phyloP scores from a whole-genome alignment of 2,329 filamentous ascomycete genomes.

The Pseudocercospora fuligena region DNA sequence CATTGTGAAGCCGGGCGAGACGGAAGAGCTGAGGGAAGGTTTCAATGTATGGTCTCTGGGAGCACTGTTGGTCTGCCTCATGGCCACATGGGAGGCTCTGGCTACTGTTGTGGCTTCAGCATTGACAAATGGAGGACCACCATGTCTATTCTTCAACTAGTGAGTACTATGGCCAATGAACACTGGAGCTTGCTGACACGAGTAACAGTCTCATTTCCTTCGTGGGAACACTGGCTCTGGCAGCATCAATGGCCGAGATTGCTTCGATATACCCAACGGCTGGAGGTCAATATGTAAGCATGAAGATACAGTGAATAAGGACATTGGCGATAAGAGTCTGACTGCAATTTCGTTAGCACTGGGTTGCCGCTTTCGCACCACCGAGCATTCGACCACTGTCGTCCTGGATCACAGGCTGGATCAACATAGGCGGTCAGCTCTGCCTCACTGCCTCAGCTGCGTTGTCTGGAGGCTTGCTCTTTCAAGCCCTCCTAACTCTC shows the following conservation, averaged over 20 bases:
- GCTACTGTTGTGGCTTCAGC: constrained; percentile 53
- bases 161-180: constrained; percentile 27
- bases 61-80: constrained; percentile 53
- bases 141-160: constrained; percentile 54
- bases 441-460: constrained; percentile 27
- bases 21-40: constrained; percentile 21
- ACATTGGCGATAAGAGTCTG: too few species aligned
- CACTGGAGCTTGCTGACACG: background rate
- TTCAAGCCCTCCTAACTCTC: constrained; percentile 29
- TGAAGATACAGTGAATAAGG: background rate
- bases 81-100: constrained; percentile 59
- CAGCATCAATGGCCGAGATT: constrained; percentile 48
- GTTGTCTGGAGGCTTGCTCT: constrained; percentile 22
- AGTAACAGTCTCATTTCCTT: constrained; percentile 48
- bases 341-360: constrained; percentile 52
- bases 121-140: constrained; percentile 52
- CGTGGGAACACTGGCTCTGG: constrained; percentile 47
- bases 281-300: constrained; percentile 24
- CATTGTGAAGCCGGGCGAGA: constrained; percentile 19
- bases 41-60: constrained; percentile 49
- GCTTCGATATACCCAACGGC: constrained; percentile 46
- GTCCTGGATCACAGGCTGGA: constrained; percentile 44
- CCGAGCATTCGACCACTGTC: constrained; percentile 42
- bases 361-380: constrained; percentile 50
- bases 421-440: constrained; percentile 29